phyloP scores from a whole-genome alignment of 768 basidiomycete species.

The Mycena sanguinolenta region DNA sequence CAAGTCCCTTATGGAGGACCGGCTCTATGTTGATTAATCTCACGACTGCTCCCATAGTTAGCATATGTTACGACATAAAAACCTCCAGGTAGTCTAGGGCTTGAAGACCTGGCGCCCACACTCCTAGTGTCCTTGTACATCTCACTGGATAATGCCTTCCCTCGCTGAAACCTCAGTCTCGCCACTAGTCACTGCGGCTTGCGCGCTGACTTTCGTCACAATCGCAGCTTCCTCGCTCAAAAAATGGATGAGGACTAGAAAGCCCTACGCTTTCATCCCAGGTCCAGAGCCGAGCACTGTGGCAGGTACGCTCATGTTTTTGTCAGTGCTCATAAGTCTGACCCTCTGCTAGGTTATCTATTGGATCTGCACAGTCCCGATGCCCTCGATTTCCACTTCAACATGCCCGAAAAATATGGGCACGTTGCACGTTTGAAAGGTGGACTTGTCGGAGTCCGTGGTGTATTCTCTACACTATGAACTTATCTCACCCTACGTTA shows the following conservation, averaged over 20 bases:
- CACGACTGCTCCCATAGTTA: too few species aligned
- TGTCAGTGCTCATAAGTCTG: neutral
- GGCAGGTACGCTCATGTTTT: neutral
- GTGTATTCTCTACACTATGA: neutral
- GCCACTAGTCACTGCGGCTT: slow-evolving; percentile 9
- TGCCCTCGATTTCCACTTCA: slow-evolving; percentile 38
- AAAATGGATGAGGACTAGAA: slow-evolving; percentile 23
- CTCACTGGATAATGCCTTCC: neutral
- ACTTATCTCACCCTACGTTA: neutral
- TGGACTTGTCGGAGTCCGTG: slow-evolving; percentile 38
- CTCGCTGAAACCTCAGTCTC: slow-evolving; percentile 3
- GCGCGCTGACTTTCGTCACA: slow-evolving; percentile 10
- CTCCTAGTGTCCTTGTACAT: neutral
- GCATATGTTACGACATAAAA: slow-evolving; percentile 1
- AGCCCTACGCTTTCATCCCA: slow-evolving; percentile 24
- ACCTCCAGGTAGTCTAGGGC: neutral
- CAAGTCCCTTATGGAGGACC: slow-evolving; percentile 19
- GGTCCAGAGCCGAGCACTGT: slow-evolving; percentile 13
- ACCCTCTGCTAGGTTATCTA: slow-evolving; percentile 36
- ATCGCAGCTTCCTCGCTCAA: slow-evolving; percentile 21
- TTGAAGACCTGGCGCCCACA: neutral
- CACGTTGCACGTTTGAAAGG: slow-evolving; percentile 41
- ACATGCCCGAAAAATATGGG: slow-evolving; percentile 41
- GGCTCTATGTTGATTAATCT: neutral
- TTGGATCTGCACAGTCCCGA: slow-evolving; percentile 42